These are phyloP conservation scores for Magnusiomyces magnusii DNA, from an alignment of 1,139 yeast genomes.

Conservation along the genomic window DNA sequence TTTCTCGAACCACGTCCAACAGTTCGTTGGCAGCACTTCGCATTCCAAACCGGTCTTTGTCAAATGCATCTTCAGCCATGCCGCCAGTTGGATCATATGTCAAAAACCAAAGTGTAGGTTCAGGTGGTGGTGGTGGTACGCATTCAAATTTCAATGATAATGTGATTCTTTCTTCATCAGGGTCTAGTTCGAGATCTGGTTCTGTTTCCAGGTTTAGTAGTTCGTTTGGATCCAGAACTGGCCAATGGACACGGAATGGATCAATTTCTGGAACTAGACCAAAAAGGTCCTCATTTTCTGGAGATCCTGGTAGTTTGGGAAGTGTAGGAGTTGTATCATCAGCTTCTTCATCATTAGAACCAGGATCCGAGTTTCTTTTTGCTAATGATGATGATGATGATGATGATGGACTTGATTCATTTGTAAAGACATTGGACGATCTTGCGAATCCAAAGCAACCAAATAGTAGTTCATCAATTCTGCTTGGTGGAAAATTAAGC, in stretches of 20 bases:
- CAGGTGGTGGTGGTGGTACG: background rate
- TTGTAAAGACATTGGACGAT: conserved; percentile 63
- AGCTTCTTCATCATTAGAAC: conserved; percentile 27
- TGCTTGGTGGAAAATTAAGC: conserved; percentile 9
- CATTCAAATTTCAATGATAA: conserved; percentile 10
- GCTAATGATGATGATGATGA: conserved; percentile 15
- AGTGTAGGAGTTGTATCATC: conserved; percentile 17
- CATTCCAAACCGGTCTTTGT: conserved; percentile 24
- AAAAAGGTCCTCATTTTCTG: conserved; percentile 21
- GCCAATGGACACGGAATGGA: conserved; percentile 24
- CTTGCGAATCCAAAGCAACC: conserved; percentile 13
- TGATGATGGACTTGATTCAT: conserved; percentile 14
- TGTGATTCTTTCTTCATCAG: conserved; percentile 22
- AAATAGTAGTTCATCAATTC: conserved; percentile 1
- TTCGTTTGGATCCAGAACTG: conserved; percentile 28
- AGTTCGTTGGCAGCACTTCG: conserved; percentile 29
- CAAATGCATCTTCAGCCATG: conserved; percentile 23
- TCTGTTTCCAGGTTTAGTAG: conserved; percentile 28
- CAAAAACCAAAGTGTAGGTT: conserved; percentile 7
- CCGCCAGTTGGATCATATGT: conserved; percentile 16
- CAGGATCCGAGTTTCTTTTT: conserved; percentile 32
- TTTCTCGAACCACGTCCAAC: conserved; percentile 26
- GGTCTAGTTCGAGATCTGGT: conserved; percentile 21
- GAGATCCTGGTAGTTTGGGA: conserved; percentile 23
- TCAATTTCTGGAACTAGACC: conserved; percentile 20